Evolutionary conservation across 2,329 filamentous ascomycete genomes (phyloP).

Genomic region (Epichloe hybrida): DNA sequence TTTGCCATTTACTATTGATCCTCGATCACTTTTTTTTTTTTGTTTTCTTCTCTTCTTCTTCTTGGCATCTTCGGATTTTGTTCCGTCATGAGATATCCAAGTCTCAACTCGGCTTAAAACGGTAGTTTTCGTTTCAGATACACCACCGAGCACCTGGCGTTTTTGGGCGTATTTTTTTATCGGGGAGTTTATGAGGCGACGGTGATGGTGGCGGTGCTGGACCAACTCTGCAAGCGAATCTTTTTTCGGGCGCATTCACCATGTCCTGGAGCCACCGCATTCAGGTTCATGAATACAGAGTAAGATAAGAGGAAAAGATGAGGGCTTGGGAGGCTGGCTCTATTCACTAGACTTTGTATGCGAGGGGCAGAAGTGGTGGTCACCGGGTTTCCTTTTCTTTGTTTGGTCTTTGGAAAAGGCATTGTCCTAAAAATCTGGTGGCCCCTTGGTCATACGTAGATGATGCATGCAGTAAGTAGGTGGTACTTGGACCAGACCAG

Average conservation of each 20-base stretch:
- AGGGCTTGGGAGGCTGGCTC: neutral
- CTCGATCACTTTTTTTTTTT: constrained; percentile 8
- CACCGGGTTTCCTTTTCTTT: neutral
- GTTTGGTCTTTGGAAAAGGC: neutral
- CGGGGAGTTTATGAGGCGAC: too few relatives aligned
- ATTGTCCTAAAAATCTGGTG: too few relatives aligned
- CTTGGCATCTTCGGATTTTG: neutral
- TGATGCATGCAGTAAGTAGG: neutral
- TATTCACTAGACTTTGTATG: neutral
- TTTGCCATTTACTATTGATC: constrained; percentile 2
- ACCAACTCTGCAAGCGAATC: neutral
- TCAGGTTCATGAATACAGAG: neutral
- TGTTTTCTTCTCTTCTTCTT: constrained; percentile 9
- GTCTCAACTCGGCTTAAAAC: neutral
- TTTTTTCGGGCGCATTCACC: neutral
- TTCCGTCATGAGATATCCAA: neutral
- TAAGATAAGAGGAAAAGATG: neutral
- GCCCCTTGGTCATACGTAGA: too few relatives aligned
- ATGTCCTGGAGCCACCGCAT: neutral
- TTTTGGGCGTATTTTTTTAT: constrained; percentile 4
- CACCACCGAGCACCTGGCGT: constrained; percentile 19
- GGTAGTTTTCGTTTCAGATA: constrained; percentile 2
- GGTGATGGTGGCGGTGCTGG: neutral
- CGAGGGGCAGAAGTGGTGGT: neutral
- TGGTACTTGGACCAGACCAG: neutral